phyloP scores from a whole-genome alignment of 148 eudicot species.

The Cornus florida region DNA sequence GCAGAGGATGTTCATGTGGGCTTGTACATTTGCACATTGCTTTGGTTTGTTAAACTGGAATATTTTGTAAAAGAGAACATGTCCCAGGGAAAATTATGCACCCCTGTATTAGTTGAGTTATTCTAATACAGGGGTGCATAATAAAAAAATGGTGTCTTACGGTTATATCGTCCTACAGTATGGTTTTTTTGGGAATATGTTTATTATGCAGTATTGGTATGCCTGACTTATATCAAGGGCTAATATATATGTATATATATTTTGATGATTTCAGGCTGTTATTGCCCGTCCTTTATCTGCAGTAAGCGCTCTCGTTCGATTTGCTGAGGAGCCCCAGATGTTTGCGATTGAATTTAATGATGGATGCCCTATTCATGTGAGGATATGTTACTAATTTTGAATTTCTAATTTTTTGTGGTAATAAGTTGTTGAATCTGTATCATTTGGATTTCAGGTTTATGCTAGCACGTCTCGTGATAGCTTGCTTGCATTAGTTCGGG shows the following conservation, averaged over 20 bases:
- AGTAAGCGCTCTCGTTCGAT: slow-evolving; percentile 87
- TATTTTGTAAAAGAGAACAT: too few relatives aligned
- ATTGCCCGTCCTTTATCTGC: slow-evolving; percentile 88
- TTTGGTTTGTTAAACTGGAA: too few relatives aligned
- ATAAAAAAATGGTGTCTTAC: background rate
- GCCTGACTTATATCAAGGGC: background rate
- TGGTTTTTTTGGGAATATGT: background rate
- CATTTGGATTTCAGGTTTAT: slow-evolving; percentile 67
- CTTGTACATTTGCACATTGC: too few relatives aligned
- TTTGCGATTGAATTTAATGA: slow-evolving; percentile 95
- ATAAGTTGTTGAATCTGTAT: slow-evolving; percentile 9
- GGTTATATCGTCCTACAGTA: background rate
- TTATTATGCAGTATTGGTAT: background rate
- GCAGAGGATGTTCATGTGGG: too few relatives aligned
- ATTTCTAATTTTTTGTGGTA: background rate
- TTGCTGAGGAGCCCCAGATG: slow-evolving; percentile 99
- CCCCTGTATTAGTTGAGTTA: too few relatives aligned
- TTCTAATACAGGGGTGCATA: too few relatives aligned
- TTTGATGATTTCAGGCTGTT: slow-evolving; percentile 73
- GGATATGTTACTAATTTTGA: slow-evolving; percentile 15
- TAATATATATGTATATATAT: background rate
- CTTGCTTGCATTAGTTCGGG: slow-evolving; percentile 95
- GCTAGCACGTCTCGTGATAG: slow-evolving; percentile 97
- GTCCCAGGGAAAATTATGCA: too few relatives aligned
- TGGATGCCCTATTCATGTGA: slow-evolving; percentile 94